Evolutionary conservation across 228 moss, liverwort and hornwort species (phyloP).

Genomic region (Sphagnum fallax): DNA sequence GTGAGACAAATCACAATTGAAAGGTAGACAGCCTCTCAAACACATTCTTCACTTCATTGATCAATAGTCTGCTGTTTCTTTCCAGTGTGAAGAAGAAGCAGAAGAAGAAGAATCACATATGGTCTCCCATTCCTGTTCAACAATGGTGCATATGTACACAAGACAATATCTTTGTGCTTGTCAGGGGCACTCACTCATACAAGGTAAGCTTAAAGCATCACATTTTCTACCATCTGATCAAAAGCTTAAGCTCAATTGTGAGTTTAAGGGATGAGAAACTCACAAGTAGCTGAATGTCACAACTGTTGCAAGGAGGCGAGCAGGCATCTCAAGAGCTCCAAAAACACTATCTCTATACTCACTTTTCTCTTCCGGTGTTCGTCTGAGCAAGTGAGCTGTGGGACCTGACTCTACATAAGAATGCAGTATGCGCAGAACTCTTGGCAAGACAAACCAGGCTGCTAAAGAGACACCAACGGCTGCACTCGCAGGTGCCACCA

Average conservation of each 20-base stretch:
- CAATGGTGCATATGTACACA: neutral
- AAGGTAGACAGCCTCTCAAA: neutral
- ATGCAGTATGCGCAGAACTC: constrained; percentile 39
- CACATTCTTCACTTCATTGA: too few species aligned
- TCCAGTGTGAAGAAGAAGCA: too few species aligned
- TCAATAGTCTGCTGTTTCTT: too few species aligned
- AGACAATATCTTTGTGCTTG: neutral
- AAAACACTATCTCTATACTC: constrained; percentile 54
- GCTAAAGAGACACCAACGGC: constrained; percentile 38
- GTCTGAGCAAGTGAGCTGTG: constrained; percentile 42
- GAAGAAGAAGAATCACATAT: neutral
- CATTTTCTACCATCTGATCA: too few species aligned
- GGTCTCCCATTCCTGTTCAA: neutral
- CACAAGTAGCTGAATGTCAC: constrained; percentile 61
- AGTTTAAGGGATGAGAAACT: neutral
- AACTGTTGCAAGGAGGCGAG: constrained; percentile 31
- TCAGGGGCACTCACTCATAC: neutral
- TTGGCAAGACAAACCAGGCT: constrained; percentile 54
- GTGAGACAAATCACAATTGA: too few species aligned
- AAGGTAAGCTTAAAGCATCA: too few species aligned
- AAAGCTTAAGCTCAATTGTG: too few species aligned
- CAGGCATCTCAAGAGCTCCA: constrained; percentile 48
- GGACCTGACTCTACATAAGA: constrained; percentile 50
- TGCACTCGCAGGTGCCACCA: constrained; percentile 30
- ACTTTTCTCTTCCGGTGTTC: constrained; percentile 40